Base-by-base conservation (phyloP, 495 filamentous ascomycete species). In the Apiosordaria backusii region DNA sequence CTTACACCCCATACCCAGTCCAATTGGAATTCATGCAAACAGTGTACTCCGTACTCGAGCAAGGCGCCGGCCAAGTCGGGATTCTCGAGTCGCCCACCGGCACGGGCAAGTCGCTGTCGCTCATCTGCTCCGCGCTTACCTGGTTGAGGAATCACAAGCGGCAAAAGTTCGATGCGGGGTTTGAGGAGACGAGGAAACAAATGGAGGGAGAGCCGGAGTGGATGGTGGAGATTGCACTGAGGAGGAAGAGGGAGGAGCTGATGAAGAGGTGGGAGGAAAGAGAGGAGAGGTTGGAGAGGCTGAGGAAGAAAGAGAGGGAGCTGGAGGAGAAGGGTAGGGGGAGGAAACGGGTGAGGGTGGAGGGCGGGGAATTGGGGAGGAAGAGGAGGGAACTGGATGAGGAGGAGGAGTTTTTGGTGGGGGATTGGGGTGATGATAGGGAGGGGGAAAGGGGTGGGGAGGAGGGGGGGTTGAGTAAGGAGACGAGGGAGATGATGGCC, bases 71-170 rank as follows among this genome's bases (percentile, higher is more conserved):
- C 4, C 91, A 82, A 61, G 83, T 97, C 35, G 95, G 92, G 19
- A 92, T 99, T 63, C 89, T 99, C 58, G 95, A 99, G 75, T 96
- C 91, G 63, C 95, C 95, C 55, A 98, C 95, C 65, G 95, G 85
- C 24, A 88, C 85, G 15, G 93, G 95, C n/a, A 99, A 99, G 86
- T 97, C 96, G 2, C 76, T 99, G 19, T 98, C 95, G 72, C 80
- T 99, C 22, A 97, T 99, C 68, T 99, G 95, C 79, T 89, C 88
- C 61, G 87, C 95, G 40, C 78, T 99, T 68, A 97, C 95, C 1
- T 99, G 95, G 96, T 82, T 98, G 9, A 90, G 95, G 57, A 87
- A 92, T 68, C 86, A 92, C 77, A 94, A 97, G 77, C 85, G 86
- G 40, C 83, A 83, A 65, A 78, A 68, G 0, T 88, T 93, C 65